Base-by-base conservation (phyloP, 306 rosid genomes). In the Clitoria ternatea region DNA sequence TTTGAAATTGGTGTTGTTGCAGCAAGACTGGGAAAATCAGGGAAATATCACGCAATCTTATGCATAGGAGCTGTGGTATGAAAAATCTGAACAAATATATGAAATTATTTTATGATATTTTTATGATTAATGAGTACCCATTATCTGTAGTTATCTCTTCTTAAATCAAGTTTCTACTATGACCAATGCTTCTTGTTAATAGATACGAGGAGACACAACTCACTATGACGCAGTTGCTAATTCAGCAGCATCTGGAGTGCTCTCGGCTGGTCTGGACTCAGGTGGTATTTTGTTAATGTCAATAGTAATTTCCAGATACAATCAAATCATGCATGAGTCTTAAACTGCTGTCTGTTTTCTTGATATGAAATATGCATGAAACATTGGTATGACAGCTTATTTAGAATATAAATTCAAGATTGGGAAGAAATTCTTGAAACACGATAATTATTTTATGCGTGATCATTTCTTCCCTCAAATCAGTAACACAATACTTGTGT, bases 61-160 rank as follows among this genome's bases (percentile, higher is more conserved):
- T 94, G 99, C 81, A 86, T 94, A 47, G 99, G 99, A 78, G 97
- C 97, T 20, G 99, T 94, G 99, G 97, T 90, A 90, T 36, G 78
- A 35, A 75, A 64, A 73, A 40, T 43, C 33, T 52, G 37, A 19
- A 47, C 22, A 45, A 33, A 43, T 19, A 27, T n/a, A 66, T 63
- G 37, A 40, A 50, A 40, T 32, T 14, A 32, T 47, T 56, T 42
- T 27, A 39, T 43, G n/a, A 35, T 39, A 10, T 32, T 17, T 20
- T 44, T 32, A 64, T 43, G 61, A 60, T n/a, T 49, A 35, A 60
- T 64, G 43, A 15, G 36, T 30, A 64, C 20, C 32, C 30, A 3
- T 53, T 42, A 43, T 53, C 22, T 72, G 30, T 61, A 22, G 66
- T 11, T 63, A 65, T 67, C 32, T 70, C 39, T 59, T 23, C 66